phyloP scores from a whole-genome alignment of 257 asterid genomes.

The Phtheirospermum japonicum region DNA sequence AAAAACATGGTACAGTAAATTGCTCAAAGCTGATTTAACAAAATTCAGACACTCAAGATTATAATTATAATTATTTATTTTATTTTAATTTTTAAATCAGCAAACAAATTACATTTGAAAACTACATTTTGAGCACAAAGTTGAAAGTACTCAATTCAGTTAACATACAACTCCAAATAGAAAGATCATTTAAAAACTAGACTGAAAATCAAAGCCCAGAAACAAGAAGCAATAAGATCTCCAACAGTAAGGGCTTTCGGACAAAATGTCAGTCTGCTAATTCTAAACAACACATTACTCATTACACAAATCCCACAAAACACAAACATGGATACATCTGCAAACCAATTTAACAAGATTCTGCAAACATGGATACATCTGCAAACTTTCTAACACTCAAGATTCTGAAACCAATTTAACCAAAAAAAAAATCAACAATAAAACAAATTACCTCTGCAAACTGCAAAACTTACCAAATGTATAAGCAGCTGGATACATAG shows the following conservation, averaged over 20 bases:
- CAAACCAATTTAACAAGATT: conserved; percentile 11
- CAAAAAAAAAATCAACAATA: not conserved
- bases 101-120: too few species aligned
- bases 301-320: too few species aligned
- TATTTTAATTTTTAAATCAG: too few species aligned
- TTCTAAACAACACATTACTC: too few species aligned
- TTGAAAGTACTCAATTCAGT: too few species aligned
- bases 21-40: conserved; percentile 10
- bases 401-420: not conserved
- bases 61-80: too few species aligned
- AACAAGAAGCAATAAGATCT: not conserved
- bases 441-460: too few species aligned
- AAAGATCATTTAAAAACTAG: not conserved
- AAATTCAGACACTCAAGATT: not conserved
- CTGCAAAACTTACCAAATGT: conserved; percentile 92
- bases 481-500: conserved; percentile 80
- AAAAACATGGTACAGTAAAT: conserved; percentile 15
- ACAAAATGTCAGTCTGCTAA: conserved; percentile 3
- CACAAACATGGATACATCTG: too few species aligned
- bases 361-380: too few species aligned
- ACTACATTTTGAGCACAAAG: too few species aligned
- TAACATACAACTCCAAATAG: not conserved
- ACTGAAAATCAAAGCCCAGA: too few species aligned
- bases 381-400: not conserved
- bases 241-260: conserved; percentile 2